phyloP scores from a whole-genome alignment of 176 grass and related monocot species.

The Ampelocalamus luodianensis region DNA sequence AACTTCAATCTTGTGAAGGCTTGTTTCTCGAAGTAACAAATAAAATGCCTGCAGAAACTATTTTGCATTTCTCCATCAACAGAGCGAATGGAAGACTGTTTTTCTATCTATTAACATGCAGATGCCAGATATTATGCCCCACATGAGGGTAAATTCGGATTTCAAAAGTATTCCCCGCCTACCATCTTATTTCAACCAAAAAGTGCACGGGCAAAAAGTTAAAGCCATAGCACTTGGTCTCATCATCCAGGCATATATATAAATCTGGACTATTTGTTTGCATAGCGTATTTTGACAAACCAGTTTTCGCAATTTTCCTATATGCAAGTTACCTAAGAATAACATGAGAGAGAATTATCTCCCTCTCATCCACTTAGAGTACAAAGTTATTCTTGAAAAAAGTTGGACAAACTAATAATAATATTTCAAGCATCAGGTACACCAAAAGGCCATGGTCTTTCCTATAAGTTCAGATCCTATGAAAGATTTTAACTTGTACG shows the following conservation, averaged over 20 bases:
- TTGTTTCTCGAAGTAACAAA: background rate
- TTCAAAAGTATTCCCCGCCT: background rate
- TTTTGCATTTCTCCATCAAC: slow-evolving; percentile 12
- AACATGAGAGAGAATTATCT: background rate
- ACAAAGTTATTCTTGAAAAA: slow-evolving; percentile 28
- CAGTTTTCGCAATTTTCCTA: slow-evolving; percentile 16
- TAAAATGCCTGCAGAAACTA: slow-evolving; percentile 15
- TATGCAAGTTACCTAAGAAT: slow-evolving; percentile 2
- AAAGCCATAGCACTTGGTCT: background rate
- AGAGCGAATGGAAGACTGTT: background rate
- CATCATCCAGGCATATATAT: slow-evolving; percentile 20
- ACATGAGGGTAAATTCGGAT: background rate
- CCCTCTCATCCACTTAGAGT: background rate
- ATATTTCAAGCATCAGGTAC: slow-evolving; percentile 20
- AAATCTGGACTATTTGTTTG: background rate
- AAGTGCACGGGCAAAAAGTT: background rate
- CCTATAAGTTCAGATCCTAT: slow-evolving; percentile 21
- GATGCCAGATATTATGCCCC: background rate
- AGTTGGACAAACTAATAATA: background rate
- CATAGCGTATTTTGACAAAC: background rate
- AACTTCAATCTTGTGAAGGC: slow-evolving; percentile 19
- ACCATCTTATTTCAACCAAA: slow-evolving; percentile 7
- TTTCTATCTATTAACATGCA: background rate
- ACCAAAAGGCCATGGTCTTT: background rate
- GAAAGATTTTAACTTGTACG: background rate